These are phyloP conservation scores for Grigorovia jiainica DNA, from an alignment of 805 yeast species.

Conservation along the genomic window DNA sequence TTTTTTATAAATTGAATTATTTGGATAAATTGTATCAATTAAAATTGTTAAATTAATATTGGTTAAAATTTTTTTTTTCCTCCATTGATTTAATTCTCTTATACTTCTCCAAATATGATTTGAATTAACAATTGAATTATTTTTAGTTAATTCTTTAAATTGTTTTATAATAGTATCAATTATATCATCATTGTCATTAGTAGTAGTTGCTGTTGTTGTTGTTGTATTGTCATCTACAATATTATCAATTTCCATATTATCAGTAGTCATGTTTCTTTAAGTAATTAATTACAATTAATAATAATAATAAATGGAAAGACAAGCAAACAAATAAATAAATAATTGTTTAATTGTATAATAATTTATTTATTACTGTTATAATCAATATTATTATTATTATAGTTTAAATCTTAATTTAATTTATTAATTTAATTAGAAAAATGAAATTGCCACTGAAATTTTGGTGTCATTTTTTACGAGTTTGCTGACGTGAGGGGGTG, in stretches of 20 bases:
- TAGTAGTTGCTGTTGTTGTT: background rate
- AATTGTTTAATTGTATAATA: background rate
- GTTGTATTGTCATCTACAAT: background rate
- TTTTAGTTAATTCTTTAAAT: conserved; percentile 36
- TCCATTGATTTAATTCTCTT: conserved; percentile 68
- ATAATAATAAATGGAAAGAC: too few relatives aligned
- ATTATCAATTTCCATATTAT: conserved; percentile 1
- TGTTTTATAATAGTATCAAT: conserved; percentile 20
- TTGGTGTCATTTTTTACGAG: too few relatives aligned
- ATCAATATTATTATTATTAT: too few relatives aligned
- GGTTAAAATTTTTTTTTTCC: conserved; percentile 44
- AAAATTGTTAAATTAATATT: conserved; percentile 46
- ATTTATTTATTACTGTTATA: too few relatives aligned
- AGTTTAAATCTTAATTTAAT: too few relatives aligned
- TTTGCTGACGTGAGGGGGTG: too few relatives aligned
- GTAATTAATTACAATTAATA: too few relatives aligned
- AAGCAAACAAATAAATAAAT: too few relatives aligned
- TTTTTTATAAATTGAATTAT: conserved; percentile 31
- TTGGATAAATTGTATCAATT: conserved; percentile 47
- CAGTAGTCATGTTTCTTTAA: background rate
- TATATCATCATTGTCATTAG: conserved; percentile 13
- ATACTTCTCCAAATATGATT: conserved; percentile 79
- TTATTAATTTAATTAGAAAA: too few relatives aligned
- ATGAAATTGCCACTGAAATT: too few relatives aligned
- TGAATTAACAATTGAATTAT: conserved; percentile 69